Evolutionary conservation across 331 rosid species (phyloP).

Genomic region (Dryas integrifolia): DNA sequence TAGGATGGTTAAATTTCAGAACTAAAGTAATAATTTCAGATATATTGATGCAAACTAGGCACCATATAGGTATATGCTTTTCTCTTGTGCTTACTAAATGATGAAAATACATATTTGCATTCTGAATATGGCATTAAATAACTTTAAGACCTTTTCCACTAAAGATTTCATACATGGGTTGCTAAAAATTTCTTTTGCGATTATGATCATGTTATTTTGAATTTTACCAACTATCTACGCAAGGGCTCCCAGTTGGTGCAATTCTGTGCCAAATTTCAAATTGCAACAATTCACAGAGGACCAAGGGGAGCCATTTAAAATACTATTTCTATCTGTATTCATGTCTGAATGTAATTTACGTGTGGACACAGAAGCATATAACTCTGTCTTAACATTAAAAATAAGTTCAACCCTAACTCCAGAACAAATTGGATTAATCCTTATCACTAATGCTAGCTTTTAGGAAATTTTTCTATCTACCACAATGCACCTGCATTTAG

Average conservation of each 20-base stretch:
- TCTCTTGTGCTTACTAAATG: background rate
- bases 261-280: background rate
- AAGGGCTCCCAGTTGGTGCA: background rate
- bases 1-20: slow-evolving; percentile 18
- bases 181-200: background rate
- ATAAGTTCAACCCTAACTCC: background rate
- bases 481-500: background rate
- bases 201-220: background rate
- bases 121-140: background rate
- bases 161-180: background rate
- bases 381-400: background rate
- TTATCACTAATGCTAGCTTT: background rate
- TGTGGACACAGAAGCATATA: background rate
- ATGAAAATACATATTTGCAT: background rate
- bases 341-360: background rate
- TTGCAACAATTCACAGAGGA: too few relatives aligned
- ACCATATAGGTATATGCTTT: background rate
- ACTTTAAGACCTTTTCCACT: background rate
- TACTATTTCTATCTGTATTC: background rate
- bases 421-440: background rate
- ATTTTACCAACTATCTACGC: background rate
- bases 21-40: background rate
- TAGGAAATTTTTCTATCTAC: background rate
- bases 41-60: background rate
- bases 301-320: too few relatives aligned